phyloP scores from a whole-genome alignment of 2,329 filamentous ascomycete species.

The Aspergillus felis region DNA sequence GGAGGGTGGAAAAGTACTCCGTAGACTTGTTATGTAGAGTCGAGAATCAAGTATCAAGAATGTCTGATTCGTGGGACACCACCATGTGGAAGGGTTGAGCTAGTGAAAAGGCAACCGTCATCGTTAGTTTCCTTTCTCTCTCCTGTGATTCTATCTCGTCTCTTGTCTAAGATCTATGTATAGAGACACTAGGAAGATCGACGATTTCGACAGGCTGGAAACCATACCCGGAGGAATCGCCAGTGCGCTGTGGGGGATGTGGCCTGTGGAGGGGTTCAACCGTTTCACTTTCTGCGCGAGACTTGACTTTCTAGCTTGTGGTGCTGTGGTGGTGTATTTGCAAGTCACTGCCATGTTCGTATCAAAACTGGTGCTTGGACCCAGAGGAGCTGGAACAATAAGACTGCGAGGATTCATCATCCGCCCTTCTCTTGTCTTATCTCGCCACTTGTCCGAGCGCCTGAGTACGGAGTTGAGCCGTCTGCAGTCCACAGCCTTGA shows the following conservation, averaged over 20 bases:
- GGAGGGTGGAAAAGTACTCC: background rate
- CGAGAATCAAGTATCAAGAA: background rate
- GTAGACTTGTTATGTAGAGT: background rate
- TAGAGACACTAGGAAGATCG: slow-evolving; percentile 11
- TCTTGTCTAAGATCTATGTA: background rate
- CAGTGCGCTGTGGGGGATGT: slow-evolving; percentile 1
- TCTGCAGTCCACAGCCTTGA: slow-evolving; percentile 5
- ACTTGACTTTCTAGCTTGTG: background rate
- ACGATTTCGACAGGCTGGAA: slow-evolving; percentile 13
- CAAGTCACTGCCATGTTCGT: background rate
- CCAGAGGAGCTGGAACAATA: background rate
- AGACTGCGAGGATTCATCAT: background rate
- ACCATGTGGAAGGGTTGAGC: slow-evolving; percentile 17
- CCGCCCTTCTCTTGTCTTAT: background rate
- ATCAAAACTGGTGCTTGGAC: background rate
- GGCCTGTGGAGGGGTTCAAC: background rate
- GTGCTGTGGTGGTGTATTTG: background rate
- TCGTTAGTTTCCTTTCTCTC: background rate
- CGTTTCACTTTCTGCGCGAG: background rate
- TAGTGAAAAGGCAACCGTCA: background rate
- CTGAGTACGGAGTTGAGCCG: background rate
- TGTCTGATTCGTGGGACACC: slow-evolving; percentile 8
- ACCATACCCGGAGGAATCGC: slow-evolving; percentile 14
- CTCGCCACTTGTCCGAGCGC: background rate
- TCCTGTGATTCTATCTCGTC: background rate